Evolutionary conservation across 2,329 filamentous ascomycete genomes (phyloP).

Genomic region (Xylaria sp.): DNA sequence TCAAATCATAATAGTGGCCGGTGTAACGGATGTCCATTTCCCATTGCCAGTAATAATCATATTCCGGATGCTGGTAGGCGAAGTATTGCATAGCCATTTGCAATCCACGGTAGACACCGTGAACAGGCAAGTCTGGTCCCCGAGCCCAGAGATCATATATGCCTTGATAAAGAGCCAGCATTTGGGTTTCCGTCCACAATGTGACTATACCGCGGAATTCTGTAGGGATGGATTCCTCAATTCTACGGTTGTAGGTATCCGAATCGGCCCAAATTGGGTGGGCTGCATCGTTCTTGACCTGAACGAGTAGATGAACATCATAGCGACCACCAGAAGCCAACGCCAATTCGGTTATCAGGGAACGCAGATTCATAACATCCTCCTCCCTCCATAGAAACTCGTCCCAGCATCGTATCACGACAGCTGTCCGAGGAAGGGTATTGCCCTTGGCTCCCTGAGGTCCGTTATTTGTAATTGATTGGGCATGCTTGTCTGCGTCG

Average conservation of each 20-base stretch:
- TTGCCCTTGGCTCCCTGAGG: constrained; percentile 38
- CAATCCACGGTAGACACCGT: constrained; percentile 91
- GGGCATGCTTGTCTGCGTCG: constrained; percentile 41
- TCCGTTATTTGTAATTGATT: constrained; percentile 35
- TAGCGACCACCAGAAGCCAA: constrained; percentile 87
- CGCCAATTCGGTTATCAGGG: constrained; percentile 84
- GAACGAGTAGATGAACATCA: constrained; percentile 85
- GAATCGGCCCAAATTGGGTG: constrained; percentile 83
- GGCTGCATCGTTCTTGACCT: constrained; percentile 80
- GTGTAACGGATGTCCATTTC: constrained; percentile 94
- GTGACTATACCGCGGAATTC: constrained; percentile 92
- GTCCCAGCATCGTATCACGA: constrained; percentile 85
- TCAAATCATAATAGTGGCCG: constrained; percentile 83
- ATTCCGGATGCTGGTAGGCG: constrained; percentile 86
- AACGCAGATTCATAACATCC: constrained; percentile 82
- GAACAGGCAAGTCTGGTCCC: constrained; percentile 77
- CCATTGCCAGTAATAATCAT: constrained; percentile 94
- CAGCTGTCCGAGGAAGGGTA: constrained; percentile 71
- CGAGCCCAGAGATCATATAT: constrained; percentile 79
- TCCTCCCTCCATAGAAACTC: constrained; percentile 83
- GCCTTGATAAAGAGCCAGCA: constrained; percentile 89
- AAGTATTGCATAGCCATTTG: constrained; percentile 97
- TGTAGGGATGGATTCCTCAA: constrained; percentile 75
- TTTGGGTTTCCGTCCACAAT: constrained; percentile 93
- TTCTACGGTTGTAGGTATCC: constrained; percentile 73